Base-by-base conservation (phyloP, 306 rosid species). In the Castanopsis chinensis region DNA sequence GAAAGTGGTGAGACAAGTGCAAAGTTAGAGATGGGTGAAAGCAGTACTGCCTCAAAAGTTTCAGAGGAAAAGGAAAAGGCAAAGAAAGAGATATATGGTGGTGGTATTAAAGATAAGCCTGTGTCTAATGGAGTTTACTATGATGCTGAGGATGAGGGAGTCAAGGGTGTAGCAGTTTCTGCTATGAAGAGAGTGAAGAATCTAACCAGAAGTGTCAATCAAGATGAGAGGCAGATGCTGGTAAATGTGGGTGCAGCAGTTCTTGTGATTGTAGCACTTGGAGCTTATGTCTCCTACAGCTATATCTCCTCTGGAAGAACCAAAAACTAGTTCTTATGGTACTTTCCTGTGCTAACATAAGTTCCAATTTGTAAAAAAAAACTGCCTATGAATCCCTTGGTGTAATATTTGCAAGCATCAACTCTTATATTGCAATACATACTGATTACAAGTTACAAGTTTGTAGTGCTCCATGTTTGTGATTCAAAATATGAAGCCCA, bases 221-320 rank as follows among this genome's bases (percentile, higher is more conserved):
- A 83, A 5, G 89, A 84, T 9, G 92, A 90, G 59, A 88, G 76
- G 76, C 75, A 76, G 33, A 49, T 77, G 32, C 28, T 79, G 25
- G 52, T 74, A 70, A 90, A 88, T 72, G 59, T 90, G 41, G 89
- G 89, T 78, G 92, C 82, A 69, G 91, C 91, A 37, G 27, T 78
- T 82, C 79, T 90, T 5, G 90, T 88, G 5, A 76, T 92, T 79
- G 82, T 83, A 30, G 91, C 88, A 17, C 20, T 87, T 43, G 92
- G 97, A 80, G 84, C 81, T 18, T 88, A 78, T 78, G 82, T 78
- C 21, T 76, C 85, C 14, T 82, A 72, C 77, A 76, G 28, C 56
- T 82, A 83, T 65, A 51, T 71, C 76, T 82, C 84, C 73, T 60
- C 79, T 71, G 57, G 69, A 33, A 75, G 64, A 80, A 27, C 59